Conservation (phyloP, 305 asterid genomes). For the Lippia alba region DNA sequence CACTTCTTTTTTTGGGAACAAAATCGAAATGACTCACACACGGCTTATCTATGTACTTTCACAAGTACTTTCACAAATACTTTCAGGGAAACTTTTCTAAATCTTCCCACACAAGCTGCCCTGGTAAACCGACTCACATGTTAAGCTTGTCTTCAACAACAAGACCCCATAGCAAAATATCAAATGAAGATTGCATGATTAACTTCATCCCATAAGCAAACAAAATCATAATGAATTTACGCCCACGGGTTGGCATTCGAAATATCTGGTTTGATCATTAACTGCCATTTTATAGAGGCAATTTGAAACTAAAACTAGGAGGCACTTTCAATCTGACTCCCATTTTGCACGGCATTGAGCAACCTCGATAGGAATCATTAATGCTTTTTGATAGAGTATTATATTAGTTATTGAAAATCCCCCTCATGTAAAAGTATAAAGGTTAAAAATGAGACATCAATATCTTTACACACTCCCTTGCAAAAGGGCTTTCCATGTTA, state of each 20-base stretch:
- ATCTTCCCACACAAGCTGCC: neutral
- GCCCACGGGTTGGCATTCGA: neutral
- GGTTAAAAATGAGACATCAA: too few relatives aligned
- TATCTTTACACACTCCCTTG: too few relatives aligned
- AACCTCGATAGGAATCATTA: neutral
- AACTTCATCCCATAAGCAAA: neutral
- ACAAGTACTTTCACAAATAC: too few relatives aligned
- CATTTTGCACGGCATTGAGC: neutral
- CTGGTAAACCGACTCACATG: neutral
- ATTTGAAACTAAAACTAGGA: neutral
- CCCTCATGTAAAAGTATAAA: too few relatives aligned
- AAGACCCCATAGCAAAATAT: neutral
- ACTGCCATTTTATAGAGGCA: neutral
- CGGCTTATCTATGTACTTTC: neutral
- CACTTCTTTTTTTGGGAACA: too few relatives aligned
- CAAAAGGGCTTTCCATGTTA: too few relatives aligned
- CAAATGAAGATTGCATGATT: neutral
- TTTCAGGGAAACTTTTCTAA: neutral
- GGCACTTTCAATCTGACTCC: neutral
- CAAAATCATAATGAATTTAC: neutral
- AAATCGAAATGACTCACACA: neutral
- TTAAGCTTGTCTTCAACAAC: neutral
- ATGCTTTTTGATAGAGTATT: slow-evolving; percentile 15
- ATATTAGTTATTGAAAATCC: too few relatives aligned
- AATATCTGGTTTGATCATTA: neutral